phyloP scores from a whole-genome alignment of 2,329 filamentous ascomycete species.

The Talaromyces piceae region DNA sequence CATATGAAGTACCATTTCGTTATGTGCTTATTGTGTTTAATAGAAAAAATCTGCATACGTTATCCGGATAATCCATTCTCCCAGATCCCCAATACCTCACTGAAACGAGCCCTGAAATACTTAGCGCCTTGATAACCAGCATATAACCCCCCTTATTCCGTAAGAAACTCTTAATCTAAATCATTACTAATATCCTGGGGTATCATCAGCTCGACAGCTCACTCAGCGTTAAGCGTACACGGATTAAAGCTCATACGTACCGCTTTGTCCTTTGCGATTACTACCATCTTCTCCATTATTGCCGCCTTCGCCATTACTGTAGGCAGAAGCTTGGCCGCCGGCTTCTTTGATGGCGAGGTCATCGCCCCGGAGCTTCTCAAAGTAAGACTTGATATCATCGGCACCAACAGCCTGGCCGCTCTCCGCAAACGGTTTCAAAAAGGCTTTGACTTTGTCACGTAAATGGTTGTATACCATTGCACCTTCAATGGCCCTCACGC shows the following conservation, averaged over 20 bases:
- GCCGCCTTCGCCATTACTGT: conserved; percentile 19
- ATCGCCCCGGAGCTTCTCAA: conserved; percentile 88
- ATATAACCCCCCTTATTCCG: not conserved
- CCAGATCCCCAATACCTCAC: too few relatives aligned
- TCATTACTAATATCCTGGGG: conserved; percentile 3
- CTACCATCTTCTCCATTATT: conserved; percentile 15
- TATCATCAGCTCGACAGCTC: not conserved
- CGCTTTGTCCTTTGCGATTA: conserved; percentile 40
- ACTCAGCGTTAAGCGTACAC: not conserved
- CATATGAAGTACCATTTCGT: too few relatives aligned
- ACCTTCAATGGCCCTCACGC: conserved; percentile 87
- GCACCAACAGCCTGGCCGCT: conserved; percentile 81
- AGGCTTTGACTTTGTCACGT: conserved; percentile 90
- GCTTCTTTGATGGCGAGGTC: conserved; percentile 63
- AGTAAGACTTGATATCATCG: conserved; percentile 94
- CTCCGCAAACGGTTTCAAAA: conserved; percentile 89
- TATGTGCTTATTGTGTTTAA: too few relatives aligned
- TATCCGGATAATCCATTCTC: too few relatives aligned
- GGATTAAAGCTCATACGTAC: conserved; percentile 22
- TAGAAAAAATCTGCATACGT: too few relatives aligned
- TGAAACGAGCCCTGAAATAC: not conserved
- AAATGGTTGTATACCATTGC: conserved; percentile 98
- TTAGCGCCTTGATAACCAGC: not conserved
- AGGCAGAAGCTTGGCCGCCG: conserved; percentile 44
- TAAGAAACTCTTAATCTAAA: not conserved